Evolutionary conservation across 2,329 filamentous ascomycete species (phyloP), one percentile per base, ranked within the genome.

Genomic region (Fusarium xyrophilum): DNA sequence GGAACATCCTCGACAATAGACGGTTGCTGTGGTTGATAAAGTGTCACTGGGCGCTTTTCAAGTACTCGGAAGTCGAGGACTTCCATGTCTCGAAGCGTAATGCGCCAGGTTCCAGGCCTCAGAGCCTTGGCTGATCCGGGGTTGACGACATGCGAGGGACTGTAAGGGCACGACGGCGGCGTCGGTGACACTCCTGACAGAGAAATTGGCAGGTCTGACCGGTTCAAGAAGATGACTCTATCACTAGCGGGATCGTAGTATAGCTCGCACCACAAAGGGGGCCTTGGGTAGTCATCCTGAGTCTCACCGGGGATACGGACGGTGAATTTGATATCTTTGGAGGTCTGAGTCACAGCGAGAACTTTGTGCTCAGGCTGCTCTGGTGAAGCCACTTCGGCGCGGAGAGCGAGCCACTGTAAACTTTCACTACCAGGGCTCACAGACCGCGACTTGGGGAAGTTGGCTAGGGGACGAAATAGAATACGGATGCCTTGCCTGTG

Each of bases 221-320:
- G 81, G 75, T 88, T 88, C 53, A 83, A 75, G 28, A 88, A 81
- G 61, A 88, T 85, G 69, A 86, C 82, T 74, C 84, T 83, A 73
- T 88, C 86, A 76, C 85, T 87, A 65, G 82, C 79, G 19, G 86
- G 85, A 74, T 88, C 84, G 68, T 88, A 88, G 70, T 87, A 88
- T 36, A 88, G 78, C 74, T 88, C 85, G 74, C 85, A 88, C 84
- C 84, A 87, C n/a, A 88, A 70, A 7, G 83, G 81, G 19, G 84
- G 84, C 19, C 83, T 78, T 11, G 78, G 75, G 12, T 76, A 78
- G 44, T 80, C 79, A 60, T 83, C 79, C 40, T 78, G 76, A 52
- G 77, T 79, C 58, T 84, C 82, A 19, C 81, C 81, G 7, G 85
- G 86, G 59, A 88, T 85, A 51, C 82, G 80, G 63, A 88, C 84